A percentile compares a stretch with the other conserved stretches of the same genome.
phyloP scores from a whole-genome alignment of 2,329 filamentous ascomycete species.

The Elsinoe australis region DNA sequence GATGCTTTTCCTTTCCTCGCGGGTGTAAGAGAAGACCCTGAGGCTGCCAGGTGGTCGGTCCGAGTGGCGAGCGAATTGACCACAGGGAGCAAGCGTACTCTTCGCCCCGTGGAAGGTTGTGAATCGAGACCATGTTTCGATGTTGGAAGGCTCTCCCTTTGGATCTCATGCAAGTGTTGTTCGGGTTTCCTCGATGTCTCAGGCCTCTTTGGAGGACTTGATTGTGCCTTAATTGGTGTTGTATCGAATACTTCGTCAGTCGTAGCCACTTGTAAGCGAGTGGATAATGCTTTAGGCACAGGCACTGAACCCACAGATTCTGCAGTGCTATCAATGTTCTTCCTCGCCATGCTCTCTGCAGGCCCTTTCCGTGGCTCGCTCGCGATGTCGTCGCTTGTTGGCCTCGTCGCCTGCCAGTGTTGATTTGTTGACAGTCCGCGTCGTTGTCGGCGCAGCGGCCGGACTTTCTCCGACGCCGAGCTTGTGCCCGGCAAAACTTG shows the following conservation, averaged over 20 bases:
- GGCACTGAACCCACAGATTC: no score
- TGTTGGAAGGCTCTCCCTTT: background rate
- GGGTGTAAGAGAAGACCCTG: background rate
- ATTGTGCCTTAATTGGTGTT: no score
- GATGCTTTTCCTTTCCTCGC: background rate
- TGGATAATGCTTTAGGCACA: no score
- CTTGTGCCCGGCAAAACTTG: background rate
- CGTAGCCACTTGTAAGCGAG: no score
- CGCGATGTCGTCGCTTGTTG: background rate
- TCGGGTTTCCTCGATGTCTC: background rate
- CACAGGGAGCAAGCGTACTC: constrained; percentile 9
- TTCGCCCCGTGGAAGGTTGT: background rate
- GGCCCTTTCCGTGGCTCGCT: background rate
- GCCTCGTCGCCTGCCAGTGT: background rate
- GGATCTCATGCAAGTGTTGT: background rate
- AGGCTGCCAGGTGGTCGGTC: constrained; percentile 1
- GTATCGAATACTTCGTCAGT: no score
- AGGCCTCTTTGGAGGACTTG: no score
- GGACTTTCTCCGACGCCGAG: background rate
- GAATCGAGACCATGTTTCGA: background rate
- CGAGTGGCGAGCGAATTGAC: constrained; percentile 13
- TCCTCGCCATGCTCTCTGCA: constrained; percentile 11
- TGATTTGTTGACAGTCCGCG: constrained; percentile 14
- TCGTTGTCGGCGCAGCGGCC: constrained; percentile 3
- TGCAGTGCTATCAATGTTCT: constrained; percentile 16